These are phyloP conservation scores for Apiospora marii DNA, from an alignment of 2,329 filamentous ascomycete species.

Conservation along the genomic window DNA sequence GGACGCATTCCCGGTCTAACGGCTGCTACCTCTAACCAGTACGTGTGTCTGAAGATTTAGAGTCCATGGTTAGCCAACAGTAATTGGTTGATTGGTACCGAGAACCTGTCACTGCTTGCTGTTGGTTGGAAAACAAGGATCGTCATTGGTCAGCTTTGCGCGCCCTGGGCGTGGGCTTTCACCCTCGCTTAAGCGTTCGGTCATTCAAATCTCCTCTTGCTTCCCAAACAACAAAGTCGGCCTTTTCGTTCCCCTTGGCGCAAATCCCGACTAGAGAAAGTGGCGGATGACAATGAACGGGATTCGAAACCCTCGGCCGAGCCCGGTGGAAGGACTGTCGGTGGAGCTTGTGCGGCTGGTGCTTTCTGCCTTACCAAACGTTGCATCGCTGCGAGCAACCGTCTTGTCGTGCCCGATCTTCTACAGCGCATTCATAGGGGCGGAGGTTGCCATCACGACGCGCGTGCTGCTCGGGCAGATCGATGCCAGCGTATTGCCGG, in stretches of 20 bases:
- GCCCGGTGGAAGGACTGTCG: not conserved
- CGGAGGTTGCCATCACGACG: conserved; percentile 11
- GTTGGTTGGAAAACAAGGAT: not conserved
- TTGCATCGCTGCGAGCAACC: conserved; percentile 24
- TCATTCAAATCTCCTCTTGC: not conserved
- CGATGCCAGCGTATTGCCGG: conserved; percentile 24
- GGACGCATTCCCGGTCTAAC: no score
- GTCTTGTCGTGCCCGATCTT: conserved; percentile 26
- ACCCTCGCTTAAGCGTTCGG: not conserved
- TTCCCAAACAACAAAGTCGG: not conserved
- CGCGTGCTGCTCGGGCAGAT: conserved; percentile 26
- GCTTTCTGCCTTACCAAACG: conserved; percentile 2
- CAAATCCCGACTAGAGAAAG: not conserved
- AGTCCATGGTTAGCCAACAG: not conserved
- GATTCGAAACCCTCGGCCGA: not conserved
- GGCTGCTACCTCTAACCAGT: no score
- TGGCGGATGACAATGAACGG: not conserved
- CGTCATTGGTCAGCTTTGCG: not conserved
- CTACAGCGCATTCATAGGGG: conserved; percentile 20
- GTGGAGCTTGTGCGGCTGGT: not conserved
- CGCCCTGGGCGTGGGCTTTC: no score
- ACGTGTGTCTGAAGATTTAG: not conserved
- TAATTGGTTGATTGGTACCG: not conserved
- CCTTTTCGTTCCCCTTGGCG: not conserved
- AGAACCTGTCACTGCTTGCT: not conserved